A percentile compares a stretch with the other conserved stretches of the same genome.
Conservation (phyloP, 2,329 filamentous ascomycete species). For the Metarhizium rileyi region DNA sequence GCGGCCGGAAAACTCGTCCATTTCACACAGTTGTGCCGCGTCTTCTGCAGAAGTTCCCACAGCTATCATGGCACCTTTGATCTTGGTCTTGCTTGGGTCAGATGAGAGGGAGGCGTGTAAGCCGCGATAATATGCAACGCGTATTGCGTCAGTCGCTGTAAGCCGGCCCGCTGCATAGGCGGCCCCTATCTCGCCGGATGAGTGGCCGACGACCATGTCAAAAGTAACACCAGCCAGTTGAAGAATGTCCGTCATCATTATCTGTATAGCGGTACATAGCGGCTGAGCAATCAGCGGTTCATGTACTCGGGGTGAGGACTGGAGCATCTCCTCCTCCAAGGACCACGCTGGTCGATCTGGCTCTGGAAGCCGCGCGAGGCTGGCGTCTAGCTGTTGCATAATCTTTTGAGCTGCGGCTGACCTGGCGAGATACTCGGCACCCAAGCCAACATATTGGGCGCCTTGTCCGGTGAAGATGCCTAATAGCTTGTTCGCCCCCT, state of each 20-base stretch:
- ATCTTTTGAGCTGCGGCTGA: neutral
- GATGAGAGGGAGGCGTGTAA: neutral
- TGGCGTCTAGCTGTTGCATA: neutral
- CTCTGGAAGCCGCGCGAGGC: too few relatives aligned
- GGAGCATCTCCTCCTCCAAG: neutral
- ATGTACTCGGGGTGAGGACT: slow-evolving; percentile 8
- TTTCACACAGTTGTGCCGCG: neutral
- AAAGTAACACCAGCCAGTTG: slow-evolving; percentile 18
- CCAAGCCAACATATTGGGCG: slow-evolving; percentile 24
- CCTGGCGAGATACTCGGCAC: too few relatives aligned
- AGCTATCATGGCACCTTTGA: too few relatives aligned
- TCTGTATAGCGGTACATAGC: slow-evolving; percentile 27
- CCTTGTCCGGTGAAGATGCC: slow-evolving; percentile 25
- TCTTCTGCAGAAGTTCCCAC: slow-evolving; percentile 10
- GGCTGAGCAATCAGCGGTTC: too few relatives aligned
- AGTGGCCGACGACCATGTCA: slow-evolving; percentile 27
- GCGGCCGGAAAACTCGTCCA: slow-evolving; percentile 13
- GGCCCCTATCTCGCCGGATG: slow-evolving; percentile 30
- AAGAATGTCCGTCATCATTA: slow-evolving; percentile 31
- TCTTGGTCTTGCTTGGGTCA: neutral
- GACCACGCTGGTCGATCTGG: too few relatives aligned
- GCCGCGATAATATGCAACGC: slow-evolving; percentile 6
- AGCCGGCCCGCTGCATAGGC: slow-evolving; percentile 28
- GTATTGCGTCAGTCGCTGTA: slow-evolving; percentile 3
- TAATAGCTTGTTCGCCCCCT: slow-evolving; percentile 6